phyloP scores from a whole-genome alignment of 78 protist species.

The Isochrysis galbana region DNA sequence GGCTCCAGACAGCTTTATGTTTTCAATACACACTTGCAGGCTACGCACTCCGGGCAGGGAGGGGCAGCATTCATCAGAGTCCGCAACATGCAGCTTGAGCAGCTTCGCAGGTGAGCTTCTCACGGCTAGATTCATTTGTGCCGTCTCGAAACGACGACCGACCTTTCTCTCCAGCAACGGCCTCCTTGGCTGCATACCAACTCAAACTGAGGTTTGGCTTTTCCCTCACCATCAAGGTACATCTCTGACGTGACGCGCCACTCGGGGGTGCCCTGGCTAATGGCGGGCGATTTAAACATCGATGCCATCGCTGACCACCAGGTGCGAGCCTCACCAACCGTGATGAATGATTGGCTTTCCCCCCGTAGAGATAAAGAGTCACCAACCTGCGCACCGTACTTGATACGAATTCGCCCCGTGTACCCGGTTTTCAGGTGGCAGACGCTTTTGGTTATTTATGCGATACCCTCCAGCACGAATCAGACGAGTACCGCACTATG shows the following conservation, averaged over 20 bases:
- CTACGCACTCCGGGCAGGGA: background rate
- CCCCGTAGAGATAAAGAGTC: too few relatives aligned
- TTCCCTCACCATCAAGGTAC: too few relatives aligned
- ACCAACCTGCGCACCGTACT: too few relatives aligned
- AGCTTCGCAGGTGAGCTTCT: background rate
- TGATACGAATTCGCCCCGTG: too few relatives aligned
- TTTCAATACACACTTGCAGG: constrained; percentile 3
- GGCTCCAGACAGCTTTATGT: background rate
- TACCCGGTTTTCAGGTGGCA: too few relatives aligned
- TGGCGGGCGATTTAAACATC: constrained; percentile 14
- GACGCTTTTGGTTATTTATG: background rate
- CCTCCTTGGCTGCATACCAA: too few relatives aligned
- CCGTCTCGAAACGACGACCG: too few relatives aligned
- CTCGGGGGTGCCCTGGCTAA: background rate
- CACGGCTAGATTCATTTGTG: too few relatives aligned
- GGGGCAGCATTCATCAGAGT: background rate
- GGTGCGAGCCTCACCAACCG: too few relatives aligned
- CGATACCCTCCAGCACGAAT: background rate
- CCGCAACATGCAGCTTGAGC: background rate
- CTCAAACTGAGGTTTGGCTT: too few relatives aligned
- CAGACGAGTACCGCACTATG: background rate
- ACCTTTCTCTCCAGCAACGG: too few relatives aligned
- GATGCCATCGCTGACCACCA: background rate
- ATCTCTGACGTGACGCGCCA: background rate
- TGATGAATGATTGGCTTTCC: too few relatives aligned